Percentiles rank a stretch among this genome's conserved stretches.
Evolutionary conservation across 805 yeast species (phyloP).

Genomic region (Candida methanosorbosa): DNA sequence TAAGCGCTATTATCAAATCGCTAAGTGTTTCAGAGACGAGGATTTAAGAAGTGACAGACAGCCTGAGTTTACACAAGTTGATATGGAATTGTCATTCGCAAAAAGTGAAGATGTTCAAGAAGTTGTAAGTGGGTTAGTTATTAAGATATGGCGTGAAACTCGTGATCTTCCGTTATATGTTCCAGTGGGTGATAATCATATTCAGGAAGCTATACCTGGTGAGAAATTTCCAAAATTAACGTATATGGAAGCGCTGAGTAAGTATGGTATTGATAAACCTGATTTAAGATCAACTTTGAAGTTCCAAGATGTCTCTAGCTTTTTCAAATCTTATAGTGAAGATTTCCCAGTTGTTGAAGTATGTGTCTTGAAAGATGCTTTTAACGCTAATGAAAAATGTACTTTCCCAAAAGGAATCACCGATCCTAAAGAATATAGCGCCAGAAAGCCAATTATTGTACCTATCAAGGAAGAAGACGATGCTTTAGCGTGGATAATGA

Average conservation of each 20-base stretch:
- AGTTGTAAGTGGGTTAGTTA: slow-evolving; percentile 52
- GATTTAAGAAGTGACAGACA: slow-evolving; percentile 92
- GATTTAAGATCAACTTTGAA: slow-evolving; percentile 62
- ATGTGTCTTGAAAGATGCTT: slow-evolving; percentile 48
- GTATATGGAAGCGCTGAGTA: slow-evolving; percentile 60
- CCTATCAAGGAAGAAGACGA: slow-evolving; percentile 37
- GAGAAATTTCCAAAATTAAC: slow-evolving; percentile 37
- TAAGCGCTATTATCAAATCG: slow-evolving; percentile 78
- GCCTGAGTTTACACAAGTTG: slow-evolving; percentile 97
- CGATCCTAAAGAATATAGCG: slow-evolving; percentile 36
- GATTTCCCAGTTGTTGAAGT: slow-evolving; percentile 70
- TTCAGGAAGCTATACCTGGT: slow-evolving; percentile 18
- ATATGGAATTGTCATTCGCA: slow-evolving; percentile 86
- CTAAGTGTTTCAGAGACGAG: slow-evolving; percentile 93
- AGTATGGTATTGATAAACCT: slow-evolving; percentile 91
- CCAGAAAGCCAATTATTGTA: slow-evolving; percentile 50
- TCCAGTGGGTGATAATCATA: slow-evolving; percentile 22
- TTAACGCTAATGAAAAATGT: slow-evolving; percentile 26
- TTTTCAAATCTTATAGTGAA: slow-evolving; percentile 22
- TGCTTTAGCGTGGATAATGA: slow-evolving; percentile 33
- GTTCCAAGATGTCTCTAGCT: slow-evolving; percentile 39
- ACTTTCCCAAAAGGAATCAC: slow-evolving; percentile 21
- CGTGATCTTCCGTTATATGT: slow-evolving; percentile 30
- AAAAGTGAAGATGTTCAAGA: slow-evolving; percentile 55
- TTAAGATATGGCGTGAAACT: slow-evolving; percentile 44